Conservation (phyloP, 2,329 filamentous ascomycete genomes). For the Dactylellina drechsleri region DNA sequence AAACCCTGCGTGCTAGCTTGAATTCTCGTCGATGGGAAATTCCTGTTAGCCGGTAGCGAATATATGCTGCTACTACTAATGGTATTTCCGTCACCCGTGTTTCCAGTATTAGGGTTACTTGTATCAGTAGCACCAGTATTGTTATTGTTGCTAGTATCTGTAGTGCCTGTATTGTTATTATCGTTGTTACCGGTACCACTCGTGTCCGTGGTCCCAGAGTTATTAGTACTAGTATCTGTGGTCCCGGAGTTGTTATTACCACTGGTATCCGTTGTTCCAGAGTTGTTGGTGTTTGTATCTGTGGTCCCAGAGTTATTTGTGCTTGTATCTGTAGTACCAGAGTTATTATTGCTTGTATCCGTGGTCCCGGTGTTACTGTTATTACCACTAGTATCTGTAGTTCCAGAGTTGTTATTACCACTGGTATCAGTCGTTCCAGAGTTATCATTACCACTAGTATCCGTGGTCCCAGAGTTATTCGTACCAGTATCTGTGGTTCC, state of each 20-base stretch:
- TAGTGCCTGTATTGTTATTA: background rate
- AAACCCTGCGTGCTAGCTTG: no score
- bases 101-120: no score
- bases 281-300: background rate
- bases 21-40: no score
- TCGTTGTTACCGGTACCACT: no score
- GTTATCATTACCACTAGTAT: no score
- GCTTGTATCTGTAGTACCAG: background rate
- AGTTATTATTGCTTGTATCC: background rate
- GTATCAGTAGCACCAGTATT: background rate
- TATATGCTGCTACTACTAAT: no score
- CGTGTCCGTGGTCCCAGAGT: no score
- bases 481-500: slow-evolving; percentile 1
- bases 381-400: background rate
- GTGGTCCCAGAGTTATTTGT: background rate
- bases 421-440: background rate
- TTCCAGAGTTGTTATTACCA: background rate
- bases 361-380: background rate
- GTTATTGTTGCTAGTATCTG: background rate
- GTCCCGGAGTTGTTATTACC: background rate
- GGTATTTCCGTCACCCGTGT: no score
- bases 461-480: background rate
- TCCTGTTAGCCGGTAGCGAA: no score
- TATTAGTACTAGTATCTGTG: no score
- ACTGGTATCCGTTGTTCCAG: background rate